Conservation (phyloP, 2,329 filamentous ascomycete genomes). For the Phialophora macrospora region DNA sequence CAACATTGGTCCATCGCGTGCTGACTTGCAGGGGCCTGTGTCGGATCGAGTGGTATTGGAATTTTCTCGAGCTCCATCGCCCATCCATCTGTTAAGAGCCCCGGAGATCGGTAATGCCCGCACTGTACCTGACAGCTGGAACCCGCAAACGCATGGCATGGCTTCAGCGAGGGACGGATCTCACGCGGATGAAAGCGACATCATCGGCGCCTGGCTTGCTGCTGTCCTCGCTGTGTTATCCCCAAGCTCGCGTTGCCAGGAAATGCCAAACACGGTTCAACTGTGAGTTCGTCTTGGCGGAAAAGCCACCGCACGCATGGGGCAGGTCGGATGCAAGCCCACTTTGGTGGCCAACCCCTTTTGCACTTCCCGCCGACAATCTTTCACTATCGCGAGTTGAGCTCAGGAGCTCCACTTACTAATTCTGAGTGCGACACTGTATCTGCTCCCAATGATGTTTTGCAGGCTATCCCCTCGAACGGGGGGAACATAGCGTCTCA, state of each 20-base stretch:
- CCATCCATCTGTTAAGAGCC: background rate
- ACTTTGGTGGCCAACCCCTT: constrained; percentile 10
- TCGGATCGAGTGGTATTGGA: background rate
- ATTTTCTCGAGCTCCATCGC: constrained; percentile 7
- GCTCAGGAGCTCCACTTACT: constrained; percentile 8
- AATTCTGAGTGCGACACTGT: constrained; percentile 3
- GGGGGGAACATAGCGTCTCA: constrained; percentile 2
- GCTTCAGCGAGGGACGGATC: background rate
- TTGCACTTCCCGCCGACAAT: constrained; percentile 10
- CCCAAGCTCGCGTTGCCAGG: background rate
- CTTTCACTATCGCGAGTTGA: background rate
- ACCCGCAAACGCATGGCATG: background rate
- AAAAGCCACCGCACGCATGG: background rate
- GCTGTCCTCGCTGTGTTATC: background rate
- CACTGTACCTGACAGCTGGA: constrained; percentile 1
- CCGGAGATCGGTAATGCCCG: background rate
- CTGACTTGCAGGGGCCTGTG: background rate
- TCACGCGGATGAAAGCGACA: background rate
- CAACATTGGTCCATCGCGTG: background rate
- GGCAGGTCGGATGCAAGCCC: background rate
- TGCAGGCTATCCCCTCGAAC: background rate
- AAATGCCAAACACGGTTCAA: background rate
- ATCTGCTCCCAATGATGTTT: constrained; percentile 3
- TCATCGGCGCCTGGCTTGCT: background rate
- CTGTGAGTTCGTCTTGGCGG: constrained; percentile 9